A percentile compares a stretch with the other conserved stretches of the same genome.
phyloP scores from a whole-genome alignment of 2,329 filamentous ascomycete species.

The Lachnellula occidentalis region DNA sequence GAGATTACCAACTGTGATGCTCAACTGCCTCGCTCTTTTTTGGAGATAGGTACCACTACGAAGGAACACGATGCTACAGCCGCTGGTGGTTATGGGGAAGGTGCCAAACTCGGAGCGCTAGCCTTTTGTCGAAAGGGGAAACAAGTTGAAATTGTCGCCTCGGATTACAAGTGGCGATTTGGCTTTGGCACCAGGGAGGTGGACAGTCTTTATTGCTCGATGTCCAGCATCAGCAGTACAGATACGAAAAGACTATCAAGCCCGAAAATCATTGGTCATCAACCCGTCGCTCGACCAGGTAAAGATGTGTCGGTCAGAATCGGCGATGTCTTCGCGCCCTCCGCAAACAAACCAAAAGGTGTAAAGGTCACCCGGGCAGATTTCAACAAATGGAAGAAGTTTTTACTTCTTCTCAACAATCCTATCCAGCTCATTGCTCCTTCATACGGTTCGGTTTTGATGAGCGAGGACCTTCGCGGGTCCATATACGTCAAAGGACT shows the following conservation, averaged over 20 bases:
- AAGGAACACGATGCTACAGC: neutral
- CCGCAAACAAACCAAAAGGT: neutral
- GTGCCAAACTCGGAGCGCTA: neutral
- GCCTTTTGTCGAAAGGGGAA: neutral
- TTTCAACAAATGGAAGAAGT: conserved; percentile 14
- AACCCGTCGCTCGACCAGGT: neutral
- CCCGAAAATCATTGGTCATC: neutral
- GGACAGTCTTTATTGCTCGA: neutral
- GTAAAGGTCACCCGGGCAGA: neutral
- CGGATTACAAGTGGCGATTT: neutral
- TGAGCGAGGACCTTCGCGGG: conserved; percentile 3
- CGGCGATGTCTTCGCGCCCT: conserved; percentile 6
- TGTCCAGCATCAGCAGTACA: neutral
- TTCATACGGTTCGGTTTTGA: conserved; percentile 4
- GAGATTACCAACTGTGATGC: neutral
- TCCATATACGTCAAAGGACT: conserved; percentile 20
- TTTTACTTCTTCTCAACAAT: conserved; percentile 8
- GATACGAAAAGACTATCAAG: neutral
- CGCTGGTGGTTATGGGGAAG: neutral
- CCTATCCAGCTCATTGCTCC: conserved; percentile 11
- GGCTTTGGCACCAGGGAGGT: neutral
- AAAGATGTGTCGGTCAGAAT: conserved; percentile 20
- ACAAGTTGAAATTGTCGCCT: neutral
- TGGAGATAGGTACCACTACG: neutral
- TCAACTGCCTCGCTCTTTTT: neutral